Evolutionary conservation across 2,329 filamentous ascomycete species (phyloP), one percentile per base, ranked within the genome.

Genomic region (Diaporthe citriasiana): DNA sequence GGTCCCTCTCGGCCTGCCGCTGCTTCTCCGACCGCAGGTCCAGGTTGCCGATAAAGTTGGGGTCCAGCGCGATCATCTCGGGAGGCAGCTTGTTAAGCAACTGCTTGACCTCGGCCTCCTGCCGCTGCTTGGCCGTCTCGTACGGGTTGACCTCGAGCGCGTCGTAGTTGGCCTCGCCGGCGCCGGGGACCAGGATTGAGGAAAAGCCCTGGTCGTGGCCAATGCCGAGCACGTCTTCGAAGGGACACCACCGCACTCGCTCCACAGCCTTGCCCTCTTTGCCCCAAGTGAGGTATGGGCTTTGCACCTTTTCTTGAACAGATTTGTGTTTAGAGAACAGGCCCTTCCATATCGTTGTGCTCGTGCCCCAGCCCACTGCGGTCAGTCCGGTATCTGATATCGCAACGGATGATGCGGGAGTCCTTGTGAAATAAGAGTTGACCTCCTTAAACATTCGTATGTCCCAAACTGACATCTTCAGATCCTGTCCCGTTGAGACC

Each of bases 121-220:
- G 95, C 79, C 97, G 91, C 85, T 98, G 95, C 85, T 97, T 97
- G 80, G 88, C 89, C 70, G 93, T 98, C 85, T 98, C 97, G 89
- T 96, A 98, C 45, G 97, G 97, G 86, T 99, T 99, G 78, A 92
- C 88, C 83, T 99, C 97, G 71, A 98, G 87, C 3, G 95, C 94
- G 82, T 99, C 97, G 82, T 94, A 98, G 89, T 98, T 98, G 81
- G 97, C 92, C 83, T 99, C 97, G 76, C 97, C 97, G n/a, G 96
- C 94, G 63, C 97, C 97, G 10, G 97, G 97, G 2, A 98, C 91
- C 78, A 99, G 91, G 80, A 98, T 91, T 72, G 93, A 97, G 22
- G 93, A 94, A 85, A 98, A 98, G 19, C 97, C 97, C 75, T 92
- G 87, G 80, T 94, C 89, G 85, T 98, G 96, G 2, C 93, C 90